phyloP scores from a whole-genome alignment of 192 early-diverging fungal genomes.

The Podila clonocystis region DNA sequence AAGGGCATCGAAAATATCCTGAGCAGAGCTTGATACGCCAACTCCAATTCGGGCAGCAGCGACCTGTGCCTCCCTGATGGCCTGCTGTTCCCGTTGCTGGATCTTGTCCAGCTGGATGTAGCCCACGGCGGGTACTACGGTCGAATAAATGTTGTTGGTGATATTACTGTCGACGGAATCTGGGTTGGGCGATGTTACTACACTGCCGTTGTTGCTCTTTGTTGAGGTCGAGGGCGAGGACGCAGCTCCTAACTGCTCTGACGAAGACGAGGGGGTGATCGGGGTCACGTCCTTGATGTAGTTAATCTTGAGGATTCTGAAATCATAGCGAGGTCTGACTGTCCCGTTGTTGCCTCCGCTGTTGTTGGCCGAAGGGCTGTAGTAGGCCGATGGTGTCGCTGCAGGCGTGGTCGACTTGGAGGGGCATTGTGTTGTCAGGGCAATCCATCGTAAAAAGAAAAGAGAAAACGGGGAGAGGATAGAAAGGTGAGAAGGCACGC shows the following conservation, averaged over 20 bases:
- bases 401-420: constrained; percentile 23
- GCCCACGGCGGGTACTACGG: constrained; percentile 50
- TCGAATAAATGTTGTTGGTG: constrained; percentile 40
- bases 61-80: constrained; percentile 55
- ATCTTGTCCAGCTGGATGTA: constrained; percentile 65
- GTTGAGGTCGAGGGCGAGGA: not conserved
- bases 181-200: not conserved
- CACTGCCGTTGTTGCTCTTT: constrained; percentile 9
- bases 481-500: constrained; percentile 3
- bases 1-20: constrained; percentile 84
- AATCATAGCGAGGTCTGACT: constrained; percentile 40
- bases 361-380: constrained; percentile 24
- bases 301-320: constrained; percentile 68
- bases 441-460: not conserved
- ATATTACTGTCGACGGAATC: constrained; percentile 2
- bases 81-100: constrained; percentile 59
- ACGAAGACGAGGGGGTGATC: not conserved
- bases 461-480: constrained; percentile 1
- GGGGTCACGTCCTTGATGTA: constrained; percentile 66
- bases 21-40: constrained; percentile 78
- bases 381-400: constrained; percentile 22
- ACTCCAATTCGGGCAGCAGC: constrained; percentile 75
- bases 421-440: constrained; percentile 46
- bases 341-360: constrained; percentile 1
- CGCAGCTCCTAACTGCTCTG: constrained; percentile 1